Percentiles rank a stretch among this genome's conserved stretches.
Evolutionary conservation across 2,329 filamentous ascomycete species (phyloP).

Genomic region (Botrytis paeoniae): DNA sequence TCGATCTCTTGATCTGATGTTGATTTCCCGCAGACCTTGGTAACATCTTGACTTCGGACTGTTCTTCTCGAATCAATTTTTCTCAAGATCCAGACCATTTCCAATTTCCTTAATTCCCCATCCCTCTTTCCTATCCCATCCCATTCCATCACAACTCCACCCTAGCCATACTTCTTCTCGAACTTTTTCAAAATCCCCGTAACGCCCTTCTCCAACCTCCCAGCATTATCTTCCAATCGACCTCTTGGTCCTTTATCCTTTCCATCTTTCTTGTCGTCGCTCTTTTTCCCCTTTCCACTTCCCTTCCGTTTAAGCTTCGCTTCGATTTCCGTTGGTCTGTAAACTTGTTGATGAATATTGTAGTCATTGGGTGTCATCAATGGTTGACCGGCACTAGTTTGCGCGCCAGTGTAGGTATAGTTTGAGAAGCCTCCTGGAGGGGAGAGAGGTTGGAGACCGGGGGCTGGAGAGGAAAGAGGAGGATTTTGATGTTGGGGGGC

Average conservation of each 20-base stretch:
- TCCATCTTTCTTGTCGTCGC: not conserved
- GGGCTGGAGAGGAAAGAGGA: slow-evolving; percentile 9
- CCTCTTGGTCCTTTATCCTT: slow-evolving; percentile 47
- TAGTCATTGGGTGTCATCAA: slow-evolving; percentile 46
- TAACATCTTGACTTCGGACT: too few relatives aligned
- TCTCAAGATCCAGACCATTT: not conserved
- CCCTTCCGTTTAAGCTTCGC: slow-evolving; percentile 42
- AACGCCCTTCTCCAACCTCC: slow-evolving; percentile 66
- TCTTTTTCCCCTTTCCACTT: not conserved
- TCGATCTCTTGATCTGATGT: not conserved
- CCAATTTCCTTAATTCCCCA: too few relatives aligned
- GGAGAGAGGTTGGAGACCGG: slow-evolving; percentile 27
- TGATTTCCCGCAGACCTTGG: not conserved
- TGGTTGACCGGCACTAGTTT: slow-evolving; percentile 31
- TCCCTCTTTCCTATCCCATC: not conserved
- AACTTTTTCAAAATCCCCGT: slow-evolving; percentile 72
- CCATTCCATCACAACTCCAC: not conserved
- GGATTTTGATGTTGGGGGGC: slow-evolving; percentile 19
- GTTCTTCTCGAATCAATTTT: not conserved
- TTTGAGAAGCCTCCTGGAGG: slow-evolving; percentile 56
- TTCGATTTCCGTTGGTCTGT: slow-evolving; percentile 65
- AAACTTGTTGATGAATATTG: slow-evolving; percentile 64
- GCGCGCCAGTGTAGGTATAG: slow-evolving; percentile 46
- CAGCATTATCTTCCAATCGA: slow-evolving; percentile 63
- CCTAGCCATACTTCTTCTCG: slow-evolving; percentile 58